Conservation (phyloP, 169 alveolate genomes). For the Besnoitia besnoiti region DNA sequence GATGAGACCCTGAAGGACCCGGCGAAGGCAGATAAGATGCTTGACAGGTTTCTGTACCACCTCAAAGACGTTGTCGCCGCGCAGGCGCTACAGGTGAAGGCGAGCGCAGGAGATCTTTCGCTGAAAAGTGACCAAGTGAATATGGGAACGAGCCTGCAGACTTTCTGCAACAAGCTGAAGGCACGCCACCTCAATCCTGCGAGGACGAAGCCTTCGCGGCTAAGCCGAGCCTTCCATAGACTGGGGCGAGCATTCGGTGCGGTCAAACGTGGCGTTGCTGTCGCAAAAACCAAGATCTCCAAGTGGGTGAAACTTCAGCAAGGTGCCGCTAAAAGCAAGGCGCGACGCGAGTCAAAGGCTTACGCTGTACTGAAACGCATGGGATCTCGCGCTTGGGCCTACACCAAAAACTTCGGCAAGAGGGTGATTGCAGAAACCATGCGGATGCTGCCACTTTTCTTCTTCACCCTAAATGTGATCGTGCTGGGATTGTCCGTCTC, state of each 20-base stretch:
- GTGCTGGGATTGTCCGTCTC: not conserved
- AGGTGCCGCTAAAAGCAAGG: not conserved
- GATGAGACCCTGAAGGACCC: not conserved
- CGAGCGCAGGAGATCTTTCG: not conserved
- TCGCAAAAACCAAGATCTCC: not conserved
- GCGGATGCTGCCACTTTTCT: constrained; percentile 1
- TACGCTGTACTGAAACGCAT: not conserved
- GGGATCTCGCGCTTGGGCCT: not conserved
- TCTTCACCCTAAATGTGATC: not conserved
- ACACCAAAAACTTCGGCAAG: not conserved
- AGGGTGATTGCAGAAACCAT: not conserved
- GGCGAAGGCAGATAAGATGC: not conserved
- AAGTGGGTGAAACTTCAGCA: not conserved
- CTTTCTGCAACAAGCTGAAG: not conserved
- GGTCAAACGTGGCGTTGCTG: not conserved
- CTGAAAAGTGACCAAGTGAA: not conserved
- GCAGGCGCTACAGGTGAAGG: not conserved
- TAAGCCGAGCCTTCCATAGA: not conserved
- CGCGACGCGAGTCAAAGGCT: not conserved
- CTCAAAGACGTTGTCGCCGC: not conserved
- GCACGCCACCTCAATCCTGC: not conserved
- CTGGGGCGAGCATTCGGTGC: constrained; percentile 18
- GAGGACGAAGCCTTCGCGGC: not conserved
- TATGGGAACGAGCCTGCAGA: not conserved
- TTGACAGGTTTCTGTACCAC: not conserved